Conservation (phyloP, 2,329 filamentous ascomycete species). For the Alternaria ethzedia region DNA sequence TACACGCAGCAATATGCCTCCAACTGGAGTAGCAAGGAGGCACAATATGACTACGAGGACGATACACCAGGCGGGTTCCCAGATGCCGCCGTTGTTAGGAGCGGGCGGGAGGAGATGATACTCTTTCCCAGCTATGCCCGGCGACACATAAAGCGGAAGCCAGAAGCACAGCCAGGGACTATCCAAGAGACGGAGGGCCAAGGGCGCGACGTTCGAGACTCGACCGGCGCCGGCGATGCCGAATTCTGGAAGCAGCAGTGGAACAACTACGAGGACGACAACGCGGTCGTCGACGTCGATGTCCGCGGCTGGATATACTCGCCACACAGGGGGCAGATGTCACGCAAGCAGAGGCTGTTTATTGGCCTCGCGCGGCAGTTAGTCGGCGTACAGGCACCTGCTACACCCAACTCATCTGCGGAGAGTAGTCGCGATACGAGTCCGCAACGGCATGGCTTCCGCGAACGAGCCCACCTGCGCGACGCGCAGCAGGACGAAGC, state of each 20-base stretch:
- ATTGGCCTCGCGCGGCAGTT: constrained; percentile 86
- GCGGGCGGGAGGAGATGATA: constrained; percentile 89
- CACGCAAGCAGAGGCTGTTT: constrained; percentile 82
- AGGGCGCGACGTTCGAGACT: constrained; percentile 52
- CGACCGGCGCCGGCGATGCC: constrained; percentile 62
- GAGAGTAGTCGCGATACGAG: constrained; percentile 56
- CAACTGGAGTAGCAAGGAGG: constrained; percentile 56
- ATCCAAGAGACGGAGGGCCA: constrained; percentile 49
- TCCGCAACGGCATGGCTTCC: constrained; percentile 45
- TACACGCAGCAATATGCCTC: constrained; percentile 64
- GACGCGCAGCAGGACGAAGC: constrained; percentile 65
- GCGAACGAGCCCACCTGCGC: constrained; percentile 55
- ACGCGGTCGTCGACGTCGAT: constrained; percentile 90
- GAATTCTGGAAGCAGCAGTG: constrained; percentile 81
- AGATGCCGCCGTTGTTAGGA: constrained; percentile 78
- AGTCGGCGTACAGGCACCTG: constrained; percentile 80
- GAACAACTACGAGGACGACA: constrained; percentile 79
- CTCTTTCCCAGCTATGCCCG: constrained; percentile 94
- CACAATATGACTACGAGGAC: constrained; percentile 51
- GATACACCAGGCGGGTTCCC: constrained; percentile 79
- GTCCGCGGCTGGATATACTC: constrained; percentile 95
- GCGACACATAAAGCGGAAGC: constrained; percentile 64
- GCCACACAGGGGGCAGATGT: constrained; percentile 84
- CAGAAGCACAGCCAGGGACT: constrained; percentile 43
- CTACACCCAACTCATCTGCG: constrained; percentile 37